Evolutionary conservation across 768 basidiomycete species (phyloP).

Genomic region (Lactarius akahatsu): DNA sequence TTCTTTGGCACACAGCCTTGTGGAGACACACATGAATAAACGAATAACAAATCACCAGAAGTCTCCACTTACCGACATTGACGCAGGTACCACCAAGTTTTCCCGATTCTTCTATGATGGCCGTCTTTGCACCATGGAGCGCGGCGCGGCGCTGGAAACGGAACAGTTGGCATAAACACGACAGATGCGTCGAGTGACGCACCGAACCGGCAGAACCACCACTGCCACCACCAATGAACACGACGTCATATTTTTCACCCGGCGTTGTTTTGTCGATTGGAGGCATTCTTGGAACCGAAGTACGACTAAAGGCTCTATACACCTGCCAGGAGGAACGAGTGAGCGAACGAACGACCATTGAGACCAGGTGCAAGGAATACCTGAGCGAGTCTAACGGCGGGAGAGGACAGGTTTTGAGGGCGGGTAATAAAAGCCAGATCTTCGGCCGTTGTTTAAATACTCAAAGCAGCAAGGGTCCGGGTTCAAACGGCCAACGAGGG

Average conservation of each 20-base stretch:
- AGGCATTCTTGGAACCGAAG: slow-evolving; percentile 56
- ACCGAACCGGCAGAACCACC: slow-evolving; percentile 90
- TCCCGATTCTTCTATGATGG: slow-evolving; percentile 75
- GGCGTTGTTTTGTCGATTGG: slow-evolving; percentile 63
- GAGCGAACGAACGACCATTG: neutral
- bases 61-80: slow-evolving; percentile 75
- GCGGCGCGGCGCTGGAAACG: slow-evolving; percentile 80
- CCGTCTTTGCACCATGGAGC: slow-evolving; percentile 89
- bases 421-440: slow-evolving; percentile 17
- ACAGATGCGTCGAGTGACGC: slow-evolving; percentile 34
- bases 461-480: neutral
- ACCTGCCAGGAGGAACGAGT: slow-evolving; percentile 37
- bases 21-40: neutral
- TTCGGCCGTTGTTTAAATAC: slow-evolving; percentile 5
- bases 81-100: slow-evolving; percentile 94
- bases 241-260: slow-evolving; percentile 71
- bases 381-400: slow-evolving; percentile 21
- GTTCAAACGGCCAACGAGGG: neutral
- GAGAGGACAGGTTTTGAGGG: slow-evolving; percentile 13
- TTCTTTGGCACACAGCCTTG: slow-evolving; percentile 97
- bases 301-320: slow-evolving; percentile 45
- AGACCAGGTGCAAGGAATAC: slow-evolving; percentile 5
- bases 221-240: slow-evolving; percentile 91
- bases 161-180: slow-evolving; percentile 8
- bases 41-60: neutral